Evolutionary conservation across 2,329 filamentous ascomycete species (phyloP), one percentile per base, ranked within the genome.

Genomic region (Boeremia lycopersici): DNA sequence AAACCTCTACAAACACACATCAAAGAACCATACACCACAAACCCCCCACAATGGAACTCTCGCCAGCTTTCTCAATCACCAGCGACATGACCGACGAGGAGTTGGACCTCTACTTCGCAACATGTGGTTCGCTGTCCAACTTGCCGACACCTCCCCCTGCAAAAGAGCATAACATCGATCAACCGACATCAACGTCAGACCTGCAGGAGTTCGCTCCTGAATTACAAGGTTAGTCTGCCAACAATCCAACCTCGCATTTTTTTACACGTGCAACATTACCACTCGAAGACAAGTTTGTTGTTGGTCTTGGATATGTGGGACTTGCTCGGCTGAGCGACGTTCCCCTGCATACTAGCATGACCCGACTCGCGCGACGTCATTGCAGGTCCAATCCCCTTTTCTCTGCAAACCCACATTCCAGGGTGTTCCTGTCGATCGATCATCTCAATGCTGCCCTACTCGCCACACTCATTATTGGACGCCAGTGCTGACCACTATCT

Each of bases 91-190:
- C 72, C 40, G 70, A 74, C 51, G 74, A 74, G 48, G 72, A 75
- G 54, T 51, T 76, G 59, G 75, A 76, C 41, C 60, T 59, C 51
- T 76, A 75, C 62, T 74, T 77, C 58, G 74, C 71, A 35, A 71
- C 59, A 48, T 77, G 72, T 40, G 70, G 73, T 25, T 74, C 74
- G 41, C 63, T 76, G 35, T 76, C 74, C 29, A 75, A 71, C 60
- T 63, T 76, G 19, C 75, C 75, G 6, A 77, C 75, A 13, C 75
- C 75, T 51, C 75, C 75, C n/a, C 72, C 71, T 17, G 64, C 63
- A 47, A 73, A 69, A 61, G 62, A 69, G 56, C 59, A 57, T 36
- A 42, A 59, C 43, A 55, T 59, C 31, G 40, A 45, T 10, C 42
- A 36, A 36, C 30, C 38, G 19, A 19, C 60, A 44, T 19, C 34